Evolutionary conservation across 345 rosid genomes (phyloP).

Genomic region (Corchorus olitorius): DNA sequence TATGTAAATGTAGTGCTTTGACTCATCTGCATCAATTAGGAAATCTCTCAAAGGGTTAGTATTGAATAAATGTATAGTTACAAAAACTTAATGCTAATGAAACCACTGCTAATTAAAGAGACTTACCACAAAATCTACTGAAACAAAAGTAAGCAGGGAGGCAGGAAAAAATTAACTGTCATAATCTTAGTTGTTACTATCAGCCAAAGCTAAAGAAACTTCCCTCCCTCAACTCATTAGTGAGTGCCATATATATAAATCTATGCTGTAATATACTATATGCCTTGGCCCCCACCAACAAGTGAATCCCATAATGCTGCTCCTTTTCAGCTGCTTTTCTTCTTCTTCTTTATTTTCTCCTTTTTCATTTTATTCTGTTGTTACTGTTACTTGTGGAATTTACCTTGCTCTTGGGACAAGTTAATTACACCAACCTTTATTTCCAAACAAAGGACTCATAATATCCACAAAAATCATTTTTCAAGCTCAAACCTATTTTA

Average conservation of each 20-base stretch:
- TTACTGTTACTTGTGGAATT: not conserved
- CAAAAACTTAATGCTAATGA: not conserved
- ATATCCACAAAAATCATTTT: not conserved
- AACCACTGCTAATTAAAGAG: not conserved
- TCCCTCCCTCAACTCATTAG: not conserved
- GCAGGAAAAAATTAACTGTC: not conserved
- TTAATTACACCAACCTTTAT: not conserved
- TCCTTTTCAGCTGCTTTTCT: not conserved
- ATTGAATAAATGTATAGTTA: not conserved
- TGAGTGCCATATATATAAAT: not conserved
- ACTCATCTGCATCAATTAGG: not conserved
- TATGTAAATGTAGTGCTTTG: not conserved
- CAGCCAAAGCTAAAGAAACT: conserved; percentile 7
- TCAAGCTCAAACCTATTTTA: not conserved
- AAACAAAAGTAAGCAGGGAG: not conserved
- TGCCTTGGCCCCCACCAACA: not conserved
- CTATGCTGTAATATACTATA: not conserved
- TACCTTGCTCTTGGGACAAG: conserved; percentile 11
- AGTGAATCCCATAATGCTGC: not conserved
- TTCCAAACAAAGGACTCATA: conserved; percentile 13
- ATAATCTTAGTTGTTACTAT: not conserved
- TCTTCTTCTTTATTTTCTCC: not conserved
- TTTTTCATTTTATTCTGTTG: not conserved
- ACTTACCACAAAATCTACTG: conserved; percentile 5
- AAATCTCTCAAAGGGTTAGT: not conserved